Evolutionary conservation across 495 filamentous ascomycete genomes (phyloP).

Genomic region (Xylaria scruposa): DNA sequence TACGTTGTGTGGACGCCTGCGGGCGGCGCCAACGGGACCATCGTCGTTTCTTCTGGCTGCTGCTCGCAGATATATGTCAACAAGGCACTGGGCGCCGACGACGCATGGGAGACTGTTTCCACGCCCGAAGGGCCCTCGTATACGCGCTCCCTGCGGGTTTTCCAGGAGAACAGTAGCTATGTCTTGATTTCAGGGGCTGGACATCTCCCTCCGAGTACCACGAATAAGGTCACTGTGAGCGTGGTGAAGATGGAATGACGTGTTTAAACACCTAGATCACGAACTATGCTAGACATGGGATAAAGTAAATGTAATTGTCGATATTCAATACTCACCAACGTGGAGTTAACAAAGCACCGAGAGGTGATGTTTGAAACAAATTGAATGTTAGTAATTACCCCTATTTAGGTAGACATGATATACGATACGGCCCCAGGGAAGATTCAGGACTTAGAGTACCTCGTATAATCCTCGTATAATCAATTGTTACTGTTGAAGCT

Average conservation of each 20-base stretch:
- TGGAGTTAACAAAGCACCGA: too few relatives aligned
- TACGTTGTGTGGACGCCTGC: slow-evolving; percentile 49
- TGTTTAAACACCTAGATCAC: not conserved
- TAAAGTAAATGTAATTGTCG: too few relatives aligned
- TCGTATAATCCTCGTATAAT: slow-evolving; percentile 1
- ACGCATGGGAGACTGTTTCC: not conserved
- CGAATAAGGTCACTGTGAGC: not conserved
- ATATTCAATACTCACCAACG: too few relatives aligned
- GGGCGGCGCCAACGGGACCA: slow-evolving; percentile 48
- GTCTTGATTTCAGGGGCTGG: not conserved
- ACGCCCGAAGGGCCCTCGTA: not conserved
- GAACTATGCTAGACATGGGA: not conserved
- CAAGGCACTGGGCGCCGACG: not conserved
- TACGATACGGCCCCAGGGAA: not conserved
- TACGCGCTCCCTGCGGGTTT: not conserved
- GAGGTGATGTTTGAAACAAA: too few relatives aligned
- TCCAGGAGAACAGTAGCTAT: not conserved
- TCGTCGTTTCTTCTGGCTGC: slow-evolving; percentile 23
- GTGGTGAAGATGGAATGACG: slow-evolving; percentile 3
- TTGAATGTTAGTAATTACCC: too few relatives aligned
- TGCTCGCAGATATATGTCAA: not conserved
- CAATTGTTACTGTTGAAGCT: not conserved
- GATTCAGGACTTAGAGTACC: not conserved
- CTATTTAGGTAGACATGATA: too few relatives aligned
- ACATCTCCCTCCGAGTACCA: not conserved